A percentile compares a stretch with the other conserved stretches of the same genome.
Conservation (phyloP, 2,329 filamentous ascomycete genomes). For the Epichloe sylvatica region DNA sequence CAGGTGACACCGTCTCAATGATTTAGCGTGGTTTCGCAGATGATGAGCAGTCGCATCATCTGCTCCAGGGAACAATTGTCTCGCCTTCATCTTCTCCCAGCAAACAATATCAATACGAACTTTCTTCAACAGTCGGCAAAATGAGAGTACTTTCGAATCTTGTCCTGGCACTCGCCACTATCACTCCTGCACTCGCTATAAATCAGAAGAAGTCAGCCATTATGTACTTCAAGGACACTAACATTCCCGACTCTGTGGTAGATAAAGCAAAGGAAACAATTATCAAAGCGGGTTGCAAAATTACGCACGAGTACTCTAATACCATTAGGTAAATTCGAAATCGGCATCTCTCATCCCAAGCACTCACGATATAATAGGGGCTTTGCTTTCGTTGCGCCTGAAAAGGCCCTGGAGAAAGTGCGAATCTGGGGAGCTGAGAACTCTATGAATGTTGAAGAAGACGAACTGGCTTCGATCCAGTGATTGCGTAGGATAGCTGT, state of each 20-base stretch:
- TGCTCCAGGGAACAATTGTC: background rate
- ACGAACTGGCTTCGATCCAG: conserved; percentile 47
- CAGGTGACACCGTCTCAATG: background rate
- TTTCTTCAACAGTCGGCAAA: conserved; percentile 9
- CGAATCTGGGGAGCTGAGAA: conserved; percentile 42
- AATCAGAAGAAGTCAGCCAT: conserved; percentile 61
- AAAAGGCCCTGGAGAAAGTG: conserved; percentile 53
- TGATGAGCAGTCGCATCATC: background rate
- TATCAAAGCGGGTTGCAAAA: conserved; percentile 53
- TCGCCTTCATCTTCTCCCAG: background rate
- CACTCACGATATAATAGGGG: conserved; percentile 39
- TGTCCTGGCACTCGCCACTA: conserved; percentile 40
- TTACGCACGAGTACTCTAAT: conserved; percentile 61
- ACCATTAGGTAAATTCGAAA: conserved; percentile 45
- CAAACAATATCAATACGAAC: background rate
- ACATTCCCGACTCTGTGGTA: conserved; percentile 50
- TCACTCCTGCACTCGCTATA: conserved; percentile 46
- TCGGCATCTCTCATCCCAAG: background rate
- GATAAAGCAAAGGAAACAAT: conserved; percentile 59
- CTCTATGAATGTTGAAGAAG: conserved; percentile 52
- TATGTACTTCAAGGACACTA: conserved; percentile 59
- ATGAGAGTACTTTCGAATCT: conserved; percentile 52
- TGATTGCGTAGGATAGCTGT: background rate
- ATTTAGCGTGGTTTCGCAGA: background rate
- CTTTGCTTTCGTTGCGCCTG: conserved; percentile 62